A percentile compares a stretch with the other conserved stretches of the same genome.
phyloP scores from a whole-genome alignment of 163 green algal genomes.

The Trebouxiophyceae sp. region DNA sequence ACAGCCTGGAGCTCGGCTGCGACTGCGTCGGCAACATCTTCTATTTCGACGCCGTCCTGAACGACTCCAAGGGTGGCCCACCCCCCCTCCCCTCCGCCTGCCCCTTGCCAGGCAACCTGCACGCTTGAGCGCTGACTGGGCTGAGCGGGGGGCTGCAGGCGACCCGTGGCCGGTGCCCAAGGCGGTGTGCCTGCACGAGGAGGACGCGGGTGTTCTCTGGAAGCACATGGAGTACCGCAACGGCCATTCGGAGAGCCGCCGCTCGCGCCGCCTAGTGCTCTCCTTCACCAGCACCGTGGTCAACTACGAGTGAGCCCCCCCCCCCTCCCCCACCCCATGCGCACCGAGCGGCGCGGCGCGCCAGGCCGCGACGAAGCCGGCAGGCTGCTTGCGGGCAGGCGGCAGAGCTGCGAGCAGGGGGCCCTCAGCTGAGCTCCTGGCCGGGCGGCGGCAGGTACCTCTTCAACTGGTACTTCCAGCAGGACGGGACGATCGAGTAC shows the following conservation, averaged over 20 bases:
- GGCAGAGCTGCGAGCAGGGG: too few relatives aligned
- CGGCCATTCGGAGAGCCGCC: conserved; percentile 35
- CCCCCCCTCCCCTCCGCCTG: too few relatives aligned
- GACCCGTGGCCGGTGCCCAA: conserved; percentile 49
- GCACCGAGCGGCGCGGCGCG: too few relatives aligned
- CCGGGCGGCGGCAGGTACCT: conserved; percentile 34
- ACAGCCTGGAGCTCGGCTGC: conserved; percentile 71
- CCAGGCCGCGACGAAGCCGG: too few relatives aligned
- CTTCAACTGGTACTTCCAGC: conserved; percentile 71
- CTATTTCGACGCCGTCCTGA: conserved; percentile 75
- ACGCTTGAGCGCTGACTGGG: neutral
- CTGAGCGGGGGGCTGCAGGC: conserved; percentile 9
- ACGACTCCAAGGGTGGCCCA: conserved; percentile 32
- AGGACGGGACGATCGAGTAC: conserved; percentile 77
- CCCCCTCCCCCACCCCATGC: too few relatives aligned
- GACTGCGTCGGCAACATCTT: conserved; percentile 77
- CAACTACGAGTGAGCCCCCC: conserved; percentile 44
- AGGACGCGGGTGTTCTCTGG: conserved; percentile 79
- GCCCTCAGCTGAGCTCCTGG: too few relatives aligned
- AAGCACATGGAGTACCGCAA: conserved; percentile 83
- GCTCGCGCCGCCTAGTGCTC: conserved; percentile 65
- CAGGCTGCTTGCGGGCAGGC: too few relatives aligned
- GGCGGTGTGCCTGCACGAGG: conserved; percentile 86
- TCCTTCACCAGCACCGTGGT: conserved; percentile 76
- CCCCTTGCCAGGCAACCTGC: too few relatives aligned